Conservation (phyloP, 1,284 basidiomycete genomes). For the Anthracocystis panici-leucophaei region DNA sequence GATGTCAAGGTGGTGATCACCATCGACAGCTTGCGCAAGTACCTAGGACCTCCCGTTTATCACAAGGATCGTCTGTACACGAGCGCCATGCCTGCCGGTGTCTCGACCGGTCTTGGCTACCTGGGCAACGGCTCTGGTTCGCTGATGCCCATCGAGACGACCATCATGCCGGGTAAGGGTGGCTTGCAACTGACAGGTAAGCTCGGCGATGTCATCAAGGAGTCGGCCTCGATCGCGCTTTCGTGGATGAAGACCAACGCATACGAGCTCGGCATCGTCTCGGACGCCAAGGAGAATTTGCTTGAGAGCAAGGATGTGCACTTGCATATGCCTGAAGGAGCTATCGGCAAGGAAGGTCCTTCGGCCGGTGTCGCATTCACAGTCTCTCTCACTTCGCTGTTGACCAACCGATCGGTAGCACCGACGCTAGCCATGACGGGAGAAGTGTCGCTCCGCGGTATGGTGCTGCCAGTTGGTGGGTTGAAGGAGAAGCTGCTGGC, state of each 20-base stretch:
- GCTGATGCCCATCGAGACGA: slow-evolving; percentile 91
- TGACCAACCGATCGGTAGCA: slow-evolving; percentile 70
- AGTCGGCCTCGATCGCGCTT: slow-evolving; percentile 92
- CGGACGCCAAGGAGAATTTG: slow-evolving; percentile 79
- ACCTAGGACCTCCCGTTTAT: slow-evolving; percentile 94
- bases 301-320: slow-evolving; percentile 76
- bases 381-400: slow-evolving; percentile 88
- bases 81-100: slow-evolving; percentile 83
- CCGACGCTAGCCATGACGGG: slow-evolving; percentile 69
- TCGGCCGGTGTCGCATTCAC: slow-evolving; percentile 94
- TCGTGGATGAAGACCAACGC: slow-evolving; percentile 94
- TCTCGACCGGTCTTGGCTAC: slow-evolving; percentile 93
- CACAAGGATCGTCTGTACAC: slow-evolving; percentile 94
- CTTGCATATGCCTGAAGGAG: slow-evolving; percentile 74
- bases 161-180: slow-evolving; percentile 67
- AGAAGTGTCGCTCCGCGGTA: slow-evolving; percentile 67
- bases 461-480: slow-evolving; percentile 68
- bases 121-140: slow-evolving; percentile 95
- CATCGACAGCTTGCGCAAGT: slow-evolving; percentile 89
- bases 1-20: slow-evolving; percentile 84
- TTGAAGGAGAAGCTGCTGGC: slow-evolving; percentile 69
- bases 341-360: slow-evolving; percentile 97
- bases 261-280: slow-evolving; percentile 81
- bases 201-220: slow-evolving; percentile 96
- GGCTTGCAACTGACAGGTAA: slow-evolving; percentile 90